A percentile compares a stretch with the other conserved stretches of the same genome.
Conservation (phyloP, 768 basidiomycete species). For the Polyporus arcularius region DNA sequence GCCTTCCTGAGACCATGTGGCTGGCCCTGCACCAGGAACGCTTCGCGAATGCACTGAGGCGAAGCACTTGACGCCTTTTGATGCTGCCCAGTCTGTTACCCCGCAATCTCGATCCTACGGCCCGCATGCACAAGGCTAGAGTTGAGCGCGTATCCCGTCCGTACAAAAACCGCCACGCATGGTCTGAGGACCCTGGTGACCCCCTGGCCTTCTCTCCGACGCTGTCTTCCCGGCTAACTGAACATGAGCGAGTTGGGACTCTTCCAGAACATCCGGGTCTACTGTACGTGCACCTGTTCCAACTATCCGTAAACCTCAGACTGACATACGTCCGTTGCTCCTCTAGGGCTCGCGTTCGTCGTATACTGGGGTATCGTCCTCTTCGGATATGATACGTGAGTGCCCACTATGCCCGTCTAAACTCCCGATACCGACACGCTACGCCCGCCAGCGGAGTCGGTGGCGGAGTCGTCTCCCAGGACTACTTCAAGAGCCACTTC, state of each 20-base stretch:
- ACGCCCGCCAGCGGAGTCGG: slow-evolving; percentile 47
- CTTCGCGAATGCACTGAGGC: too few species aligned
- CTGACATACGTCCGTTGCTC: neutral
- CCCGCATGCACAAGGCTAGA: too few species aligned
- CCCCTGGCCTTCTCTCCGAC: too few species aligned
- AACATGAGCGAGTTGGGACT: neutral
- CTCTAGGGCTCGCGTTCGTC: slow-evolving; percentile 64
- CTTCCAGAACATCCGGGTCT: slow-evolving; percentile 63
- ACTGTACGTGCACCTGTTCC: slow-evolving; percentile 43
- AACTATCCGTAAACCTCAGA: neutral
- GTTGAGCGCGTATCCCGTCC: too few species aligned
- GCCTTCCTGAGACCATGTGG: too few species aligned
- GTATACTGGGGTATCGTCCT: slow-evolving; percentile 76
- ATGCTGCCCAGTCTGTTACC: too few species aligned
- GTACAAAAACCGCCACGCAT: too few species aligned
- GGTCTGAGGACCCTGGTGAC: too few species aligned
- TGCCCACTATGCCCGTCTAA: slow-evolving; percentile 6
- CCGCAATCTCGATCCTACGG: too few species aligned
- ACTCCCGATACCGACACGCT: slow-evolving; percentile 23
- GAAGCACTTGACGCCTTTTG: too few species aligned
- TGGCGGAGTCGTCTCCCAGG: slow-evolving; percentile 64
- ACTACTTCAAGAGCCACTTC: slow-evolving; percentile 62
- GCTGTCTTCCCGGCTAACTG: too few species aligned
- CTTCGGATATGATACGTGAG: slow-evolving; percentile 77
- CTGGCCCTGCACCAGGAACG: too few species aligned